phyloP scores from a whole-genome alignment of 78 protist genomes.

The Isochrysis galbana region DNA sequence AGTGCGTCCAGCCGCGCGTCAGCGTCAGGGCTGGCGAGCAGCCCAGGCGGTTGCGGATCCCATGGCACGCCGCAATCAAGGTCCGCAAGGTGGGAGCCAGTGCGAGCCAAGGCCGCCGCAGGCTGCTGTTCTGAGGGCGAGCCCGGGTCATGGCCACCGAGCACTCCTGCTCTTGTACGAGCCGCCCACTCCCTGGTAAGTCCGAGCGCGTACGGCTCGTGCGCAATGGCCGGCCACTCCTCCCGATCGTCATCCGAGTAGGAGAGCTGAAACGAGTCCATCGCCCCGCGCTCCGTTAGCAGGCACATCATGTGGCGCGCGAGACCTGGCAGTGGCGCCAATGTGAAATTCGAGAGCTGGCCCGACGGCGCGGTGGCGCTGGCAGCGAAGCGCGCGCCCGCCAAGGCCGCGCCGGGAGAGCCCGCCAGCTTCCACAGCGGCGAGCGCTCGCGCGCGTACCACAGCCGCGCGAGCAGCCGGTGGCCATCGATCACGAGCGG shows the following conservation, averaged over 20 bases:
- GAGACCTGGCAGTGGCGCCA: no score
- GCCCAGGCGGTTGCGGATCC: neutral
- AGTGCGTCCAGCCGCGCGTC: neutral
- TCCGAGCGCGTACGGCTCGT: neutral
- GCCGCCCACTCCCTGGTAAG: neutral
- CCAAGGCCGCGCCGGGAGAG: no score
- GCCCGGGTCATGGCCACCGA: neutral
- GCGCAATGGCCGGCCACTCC: neutral
- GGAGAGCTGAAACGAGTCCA: slow-evolving; percentile 15
- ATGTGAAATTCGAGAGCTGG: no score
- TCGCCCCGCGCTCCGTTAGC: neutral
- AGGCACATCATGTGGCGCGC: neutral
- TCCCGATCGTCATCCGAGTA: neutral
- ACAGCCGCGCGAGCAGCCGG: slow-evolving; percentile 19
- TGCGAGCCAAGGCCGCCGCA: no score
- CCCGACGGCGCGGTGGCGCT: no score
- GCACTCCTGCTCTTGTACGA: neutral
- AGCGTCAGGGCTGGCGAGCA: neutral
- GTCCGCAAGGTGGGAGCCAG: no score
- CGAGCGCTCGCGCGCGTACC: neutral
- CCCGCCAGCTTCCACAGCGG: neutral
- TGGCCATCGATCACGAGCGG: neutral
- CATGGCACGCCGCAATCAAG: neutral
- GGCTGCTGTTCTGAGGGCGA: no score
- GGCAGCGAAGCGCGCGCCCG: no score